Evolutionary conservation across 805 yeast genomes (phyloP), one percentile per base, ranked within the genome.

Genomic region (Jamesozyma hellenica): DNA sequence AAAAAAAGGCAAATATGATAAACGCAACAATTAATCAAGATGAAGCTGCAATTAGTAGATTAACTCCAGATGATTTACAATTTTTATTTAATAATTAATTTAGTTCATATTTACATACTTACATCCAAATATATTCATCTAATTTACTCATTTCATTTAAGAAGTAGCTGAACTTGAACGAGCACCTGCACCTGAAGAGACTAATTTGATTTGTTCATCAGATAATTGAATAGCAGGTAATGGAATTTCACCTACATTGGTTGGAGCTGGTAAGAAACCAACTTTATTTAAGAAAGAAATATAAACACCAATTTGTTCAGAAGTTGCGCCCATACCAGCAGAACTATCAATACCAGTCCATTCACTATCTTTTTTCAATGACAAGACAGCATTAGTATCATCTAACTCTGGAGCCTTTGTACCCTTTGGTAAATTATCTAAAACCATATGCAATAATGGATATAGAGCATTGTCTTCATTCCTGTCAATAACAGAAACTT

Each of bases 1-100:
- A 92, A 42, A 94, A 92, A 65, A 92, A 92, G 66, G 97, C 98
- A 11, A 85, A 85, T 51, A 92, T 92, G 99, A 92, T 92, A 45
- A 82, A 85, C 58, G 99, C 99, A 1, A 92, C 97, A 0, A 82
- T 92, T 40, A 94, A 88, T 45, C 80, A 81, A 41, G 98, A 92
- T 52, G 94, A 86, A 48, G 82, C 80, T 12, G 97, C 98, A 1
- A 81, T 92, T 34, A 87, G 73, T 55, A 68, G 88, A 44, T 68
- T 92, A 46, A 87, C 96, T 0, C 94, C 96, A 0, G 94, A 85
- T 29, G 99, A 92, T 59, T 72, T 92, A 65, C 96, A 92, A 62
- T 92, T 92, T 61, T 72, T 92, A 65, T 92, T 92, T 63, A 82
- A 77, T 69, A 87, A 85, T 53, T 90, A 64, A 47, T 29, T 8